Percentiles rank a stretch among this genome's conserved stretches.
These are phyloP conservation scores for Aspergillus biplanus DNA, from an alignment of 495 filamentous ascomycete species.

Conservation along the genomic window DNA sequence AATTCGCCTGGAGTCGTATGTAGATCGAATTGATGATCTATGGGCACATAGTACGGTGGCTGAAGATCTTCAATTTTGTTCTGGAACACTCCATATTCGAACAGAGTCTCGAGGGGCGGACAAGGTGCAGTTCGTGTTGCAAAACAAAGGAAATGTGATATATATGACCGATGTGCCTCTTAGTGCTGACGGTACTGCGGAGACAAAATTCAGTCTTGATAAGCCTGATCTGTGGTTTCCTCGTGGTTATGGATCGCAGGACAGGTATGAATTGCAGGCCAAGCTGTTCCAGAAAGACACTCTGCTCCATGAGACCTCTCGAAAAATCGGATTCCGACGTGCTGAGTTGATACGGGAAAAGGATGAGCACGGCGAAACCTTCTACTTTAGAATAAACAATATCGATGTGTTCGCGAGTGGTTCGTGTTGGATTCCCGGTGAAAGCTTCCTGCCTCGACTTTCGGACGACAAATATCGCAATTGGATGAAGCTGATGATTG, in stretches of 20 bases:
- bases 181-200: not conserved
- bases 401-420: conserved; percentile 16
- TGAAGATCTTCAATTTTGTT: conserved; percentile 7
- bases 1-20: conserved; percentile 66
- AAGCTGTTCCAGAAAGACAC: conserved; percentile 3
- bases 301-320: conserved; percentile 1
- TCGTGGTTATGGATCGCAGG: conserved; percentile 16
- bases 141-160: not conserved
- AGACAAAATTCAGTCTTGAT: not conserved
- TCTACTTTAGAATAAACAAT: conserved; percentile 17
- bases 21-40: conserved; percentile 48
- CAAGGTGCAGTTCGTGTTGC: not conserved
- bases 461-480: conserved; percentile 3
- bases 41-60: conserved; percentile 8
- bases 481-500: conserved; percentile 17
- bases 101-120: not conserved
- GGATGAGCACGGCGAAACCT: conserved; percentile 11
- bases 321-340: conserved; percentile 1
- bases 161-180: not conserved
- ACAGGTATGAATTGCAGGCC: conserved; percentile 2
- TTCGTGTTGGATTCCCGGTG: conserved; percentile 20
- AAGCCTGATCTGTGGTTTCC: conserved; percentile 16
- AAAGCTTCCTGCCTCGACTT: conserved; percentile 17
- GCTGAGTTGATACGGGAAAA: conserved; percentile 12
- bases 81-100: conserved; percentile 4